Evolutionary conservation across 1,284 basidiomycete genomes (phyloP), one percentile per base, ranked within the genome.

Genomic region (Ceratobasidium sp.): DNA sequence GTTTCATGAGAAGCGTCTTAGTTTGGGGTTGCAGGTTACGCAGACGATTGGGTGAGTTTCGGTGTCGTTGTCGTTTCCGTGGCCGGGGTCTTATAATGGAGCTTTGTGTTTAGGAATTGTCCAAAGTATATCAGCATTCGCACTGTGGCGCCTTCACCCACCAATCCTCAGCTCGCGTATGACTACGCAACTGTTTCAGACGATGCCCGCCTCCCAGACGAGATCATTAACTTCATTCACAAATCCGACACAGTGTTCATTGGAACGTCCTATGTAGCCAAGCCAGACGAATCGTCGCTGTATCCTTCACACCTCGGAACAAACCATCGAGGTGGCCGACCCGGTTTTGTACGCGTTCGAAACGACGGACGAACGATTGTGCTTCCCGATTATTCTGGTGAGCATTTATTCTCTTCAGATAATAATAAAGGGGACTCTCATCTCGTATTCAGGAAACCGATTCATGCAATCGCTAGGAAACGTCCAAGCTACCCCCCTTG

Each of bases 91-190:
- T 79, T 13, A 10, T 23, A 48, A 71, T 46, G 42, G 17, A 26
- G 10, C 15, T 17, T 17, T 38, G 38, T 42, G 12, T 68, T 13
- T 74, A 92, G 91, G 52, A 91, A 91, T 76, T 92, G 90, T 80
- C 91, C 90, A 9, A 92, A 91, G 81, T 92, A 92, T 80, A 92
- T 92, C 80, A 90, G 87, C 67, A 81, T 88, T 52, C 87, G 90
- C 13, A 85, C 89, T 28, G 12, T 83, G 91, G 13, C 81, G 84
- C 26, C 84, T 88, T 0, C 85, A 0, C 78, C 84, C 28, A 85
- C 87, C 1, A 78, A 81, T 12, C 87, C 90, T 0, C 80, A 77
- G 3, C 82, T 91, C 28, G 80, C 81, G 2, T 81, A 88, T 75
- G 81, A 85, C 66, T 78, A 83, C 0, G 80, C 83, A 1, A 77